Evolutionary conservation across 2,329 filamentous ascomycete species (phyloP).

Genomic region (Lecanoromycetidae sp.): DNA sequence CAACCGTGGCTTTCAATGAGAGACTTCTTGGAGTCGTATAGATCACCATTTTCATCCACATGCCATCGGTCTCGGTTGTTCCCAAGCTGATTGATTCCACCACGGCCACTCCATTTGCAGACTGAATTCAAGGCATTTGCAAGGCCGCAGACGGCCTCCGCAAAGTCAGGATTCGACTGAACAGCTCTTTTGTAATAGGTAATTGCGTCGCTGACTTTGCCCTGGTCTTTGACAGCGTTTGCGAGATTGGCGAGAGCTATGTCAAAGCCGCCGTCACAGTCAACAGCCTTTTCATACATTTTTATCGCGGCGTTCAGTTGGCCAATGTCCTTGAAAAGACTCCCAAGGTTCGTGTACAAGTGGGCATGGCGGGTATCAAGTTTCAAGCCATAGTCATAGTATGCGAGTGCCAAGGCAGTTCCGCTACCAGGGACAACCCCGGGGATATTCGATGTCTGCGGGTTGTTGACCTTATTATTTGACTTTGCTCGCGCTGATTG

Average conservation of each 20-base stretch:
- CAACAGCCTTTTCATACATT: conserved; percentile 94
- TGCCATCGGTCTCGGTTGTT: conserved; percentile 83
- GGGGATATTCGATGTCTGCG: conserved; percentile 46
- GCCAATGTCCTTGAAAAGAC: conserved; percentile 88
- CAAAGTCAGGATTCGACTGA: conserved; percentile 83
- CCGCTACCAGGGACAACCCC: conserved; percentile 79
- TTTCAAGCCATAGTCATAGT: conserved; percentile 87
- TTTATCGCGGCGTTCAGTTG: conserved; percentile 82
- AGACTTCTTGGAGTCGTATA: conserved; percentile 57
- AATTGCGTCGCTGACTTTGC: conserved; percentile 83
- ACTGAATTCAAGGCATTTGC: conserved; percentile 94
- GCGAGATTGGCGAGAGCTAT: conserved; percentile 93
- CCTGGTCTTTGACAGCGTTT: conserved; percentile 95
- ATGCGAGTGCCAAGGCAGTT: conserved; percentile 73
- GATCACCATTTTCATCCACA: conserved; percentile 71
- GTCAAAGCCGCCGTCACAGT: conserved; percentile 87
- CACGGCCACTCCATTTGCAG: conserved; percentile 83
- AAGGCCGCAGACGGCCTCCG: conserved; percentile 90
- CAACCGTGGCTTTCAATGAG: conserved; percentile 58
- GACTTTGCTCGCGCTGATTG: conserved; percentile 43
- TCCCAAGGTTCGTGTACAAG: conserved; percentile 91
- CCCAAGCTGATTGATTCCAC: conserved; percentile 61
- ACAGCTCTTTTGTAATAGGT: conserved; percentile 84
- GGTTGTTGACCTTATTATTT: conserved; percentile 17
- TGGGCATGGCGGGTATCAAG: conserved; percentile 86